Percentiles rank a stretch among this genome's conserved stretches.
Conservation (phyloP, 495 filamentous ascomycete genomes). For the Aspergillus biplanus region DNA sequence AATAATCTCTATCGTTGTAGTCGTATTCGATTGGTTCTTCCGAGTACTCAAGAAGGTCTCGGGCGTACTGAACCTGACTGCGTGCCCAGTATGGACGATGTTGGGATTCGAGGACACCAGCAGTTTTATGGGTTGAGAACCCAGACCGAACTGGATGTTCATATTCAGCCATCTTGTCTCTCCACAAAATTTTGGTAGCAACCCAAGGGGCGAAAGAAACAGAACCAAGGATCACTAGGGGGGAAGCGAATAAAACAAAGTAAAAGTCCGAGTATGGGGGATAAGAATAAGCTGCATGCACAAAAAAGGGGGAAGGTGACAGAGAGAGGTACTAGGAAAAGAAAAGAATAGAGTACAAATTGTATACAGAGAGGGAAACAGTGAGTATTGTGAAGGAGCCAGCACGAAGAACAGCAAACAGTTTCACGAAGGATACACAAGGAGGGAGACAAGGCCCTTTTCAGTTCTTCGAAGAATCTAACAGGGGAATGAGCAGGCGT, state of each 20-base stretch:
- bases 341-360: slow-evolving; percentile 10
- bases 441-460: slow-evolving; percentile 15
- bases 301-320: neutral
- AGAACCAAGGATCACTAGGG: neutral
- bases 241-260: neutral
- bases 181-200: neutral
- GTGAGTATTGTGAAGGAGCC: slow-evolving; percentile 5
- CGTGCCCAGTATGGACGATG: slow-evolving; percentile 50
- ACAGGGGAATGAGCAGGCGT: slow-evolving; percentile 10
- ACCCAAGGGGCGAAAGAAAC: neutral
- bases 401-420: slow-evolving; percentile 7
- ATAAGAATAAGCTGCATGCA: neutral
- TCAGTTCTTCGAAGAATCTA: neutral
- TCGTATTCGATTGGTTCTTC: slow-evolving; percentile 54
- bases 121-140: slow-evolving; percentile 16
- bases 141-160: slow-evolving; percentile 28
- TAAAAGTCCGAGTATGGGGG: slow-evolving; percentile 1
- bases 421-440: slow-evolving; percentile 23
- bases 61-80: slow-evolving; percentile 42
- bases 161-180: slow-evolving; percentile 32
- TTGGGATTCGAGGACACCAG: slow-evolving; percentile 20
- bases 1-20: slow-evolving; percentile 50
- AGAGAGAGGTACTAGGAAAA: slow-evolving; percentile 7
- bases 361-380: slow-evolving; percentile 2
- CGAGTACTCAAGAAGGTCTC: slow-evolving; percentile 45